Base-by-base conservation (phyloP, 148 eudicot species). In the Chenopodium quinoa region DNA sequence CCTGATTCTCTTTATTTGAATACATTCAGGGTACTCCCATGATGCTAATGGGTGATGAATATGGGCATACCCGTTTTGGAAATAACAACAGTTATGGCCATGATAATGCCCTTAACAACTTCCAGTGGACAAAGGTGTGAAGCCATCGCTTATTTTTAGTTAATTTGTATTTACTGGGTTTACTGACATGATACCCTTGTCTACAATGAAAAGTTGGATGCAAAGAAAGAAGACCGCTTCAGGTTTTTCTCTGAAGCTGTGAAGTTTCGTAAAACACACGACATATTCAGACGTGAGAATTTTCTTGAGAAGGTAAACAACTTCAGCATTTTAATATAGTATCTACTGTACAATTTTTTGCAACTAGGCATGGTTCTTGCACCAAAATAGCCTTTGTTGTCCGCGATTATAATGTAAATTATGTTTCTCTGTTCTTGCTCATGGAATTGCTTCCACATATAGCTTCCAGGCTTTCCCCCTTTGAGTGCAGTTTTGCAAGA, bases 41-140 rank as follows among this genome's bases (percentile, higher is more conserved):
- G 99, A 93, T 96, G 98, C 91, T 96, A 68, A 93, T 96, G 99
- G 99, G 99, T 40, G 99, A 96, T 86, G 99, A 96, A 68, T 96
- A 96, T 83, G 99, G 88, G 25, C 99, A 96, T 88, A 96, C 98
- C 31, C 93, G 99, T 74, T 88, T 88, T 82, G 99, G 99, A 84
- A 96, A 96, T 79, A 96, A 96, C 85, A 96, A 96, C 82, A 96
- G 95, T 74, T 96, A 96, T 79, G 99, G 99, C 71, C 99, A 96
- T 86, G 99, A 96, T 82, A 87, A 77, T 80, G 85, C 89, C 65
- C 84, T 96, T 65, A 96, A 96, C 87, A 82, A 96, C 87, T 96
- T 96, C 86, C 99, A 93, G 86, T 96, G 99, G 99, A 83, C 70
- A 71, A 93, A 90, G 90, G 99, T 96, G 87, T 86, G 71, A 76